Evolutionary conservation across 2,329 filamentous ascomycete genomes (phyloP).

Genomic region (Keithomyces neogunnii): DNA sequence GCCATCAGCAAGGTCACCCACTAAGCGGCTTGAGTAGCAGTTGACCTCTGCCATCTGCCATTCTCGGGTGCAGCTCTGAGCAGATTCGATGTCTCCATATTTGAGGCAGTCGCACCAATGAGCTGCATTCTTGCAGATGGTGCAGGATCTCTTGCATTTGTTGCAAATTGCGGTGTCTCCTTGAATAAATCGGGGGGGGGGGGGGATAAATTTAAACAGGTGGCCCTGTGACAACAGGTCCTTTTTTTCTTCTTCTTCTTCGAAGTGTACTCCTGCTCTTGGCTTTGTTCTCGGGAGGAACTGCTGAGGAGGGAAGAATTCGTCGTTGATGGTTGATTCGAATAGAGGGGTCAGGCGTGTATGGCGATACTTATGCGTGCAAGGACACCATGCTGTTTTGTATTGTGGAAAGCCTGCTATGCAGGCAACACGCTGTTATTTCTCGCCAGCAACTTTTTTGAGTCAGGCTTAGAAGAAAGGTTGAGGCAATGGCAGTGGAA

Average conservation of each 20-base stretch:
- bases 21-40: slow-evolving; percentile 33
- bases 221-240: slow-evolving; percentile 38
- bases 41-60: slow-evolving; percentile 35
- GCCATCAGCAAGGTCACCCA: slow-evolving; percentile 42
- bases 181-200: slow-evolving; percentile 14
- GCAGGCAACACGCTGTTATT: slow-evolving; percentile 2
- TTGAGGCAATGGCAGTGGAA: too few relatives aligned
- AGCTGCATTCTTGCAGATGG: slow-evolving; percentile 35
- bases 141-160: slow-evolving; percentile 39
- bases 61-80: slow-evolving; percentile 30
- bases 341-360: slow-evolving; percentile 39
- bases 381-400: slow-evolving; percentile 2
- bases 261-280: slow-evolving; percentile 42
- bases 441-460: background rate
- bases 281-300: slow-evolving; percentile 27
- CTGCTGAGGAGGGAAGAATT: slow-evolving; percentile 43
- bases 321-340: slow-evolving; percentile 32
- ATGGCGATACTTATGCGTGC: slow-evolving; percentile 41
- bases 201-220: slow-evolving; percentile 39
- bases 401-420: background rate
- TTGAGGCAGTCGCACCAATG: slow-evolving; percentile 41
- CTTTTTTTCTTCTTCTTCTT: slow-evolving; percentile 34
- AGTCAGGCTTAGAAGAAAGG: too few relatives aligned
- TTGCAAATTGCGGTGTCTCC: slow-evolving; percentile 30
- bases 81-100: slow-evolving; percentile 29